phyloP scores from a whole-genome alignment of 176 grass and related monocot species.

The Carex myosuroides region DNA sequence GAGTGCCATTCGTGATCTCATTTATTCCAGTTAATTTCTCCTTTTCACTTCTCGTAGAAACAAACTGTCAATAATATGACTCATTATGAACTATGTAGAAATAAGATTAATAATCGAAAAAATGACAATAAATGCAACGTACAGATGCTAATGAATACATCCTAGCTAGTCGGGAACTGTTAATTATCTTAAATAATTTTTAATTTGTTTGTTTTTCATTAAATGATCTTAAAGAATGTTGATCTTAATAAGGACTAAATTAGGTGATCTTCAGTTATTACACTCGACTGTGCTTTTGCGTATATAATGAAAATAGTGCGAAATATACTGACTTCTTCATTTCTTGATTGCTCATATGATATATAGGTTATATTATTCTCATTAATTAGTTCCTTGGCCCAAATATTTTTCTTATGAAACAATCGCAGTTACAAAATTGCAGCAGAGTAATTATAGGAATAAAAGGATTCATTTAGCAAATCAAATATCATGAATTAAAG shows the following conservation, averaged over 20 bases:
- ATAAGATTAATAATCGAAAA: no score
- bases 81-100: background rate
- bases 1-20: conserved; percentile 18
- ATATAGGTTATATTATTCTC: no score
- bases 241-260: background rate
- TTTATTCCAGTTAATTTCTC: conserved; percentile 9
- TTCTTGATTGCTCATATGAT: no score
- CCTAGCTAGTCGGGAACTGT: background rate
- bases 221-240: background rate
- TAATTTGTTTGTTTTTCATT: background rate
- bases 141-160: no score
- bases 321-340: no score
- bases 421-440: background rate
- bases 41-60: background rate
- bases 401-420: background rate
- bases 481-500: background rate
- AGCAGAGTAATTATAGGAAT: background rate
- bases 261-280: background rate
- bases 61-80: background rate
- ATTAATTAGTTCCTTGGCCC: background rate
- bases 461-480: background rate
- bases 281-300: background rate
- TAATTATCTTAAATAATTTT: background rate
- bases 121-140: no score
- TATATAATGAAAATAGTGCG: background rate